A percentile compares a stretch with the other conserved stretches of the same genome.
These are phyloP conservation scores for Poa pratensis DNA, from an alignment of 176 grass and related monocot genomes.

Conservation along the genomic window DNA sequence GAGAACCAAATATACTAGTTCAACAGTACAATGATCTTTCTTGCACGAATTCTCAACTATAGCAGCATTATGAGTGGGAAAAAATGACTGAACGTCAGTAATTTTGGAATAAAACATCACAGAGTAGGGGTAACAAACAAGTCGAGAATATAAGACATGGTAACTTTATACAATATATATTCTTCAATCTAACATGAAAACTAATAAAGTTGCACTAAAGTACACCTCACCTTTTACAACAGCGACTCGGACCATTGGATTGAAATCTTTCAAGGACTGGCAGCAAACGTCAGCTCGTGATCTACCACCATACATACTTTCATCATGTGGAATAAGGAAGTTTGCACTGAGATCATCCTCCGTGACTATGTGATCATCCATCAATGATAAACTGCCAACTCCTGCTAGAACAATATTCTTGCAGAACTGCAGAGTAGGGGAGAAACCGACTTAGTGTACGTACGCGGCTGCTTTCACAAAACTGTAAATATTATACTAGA, in stretches of 20 bases:
- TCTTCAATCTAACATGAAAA: constrained; percentile 11
- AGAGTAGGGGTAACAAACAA: not conserved
- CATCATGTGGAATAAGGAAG: constrained; percentile 84
- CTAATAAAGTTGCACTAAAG: constrained; percentile 1
- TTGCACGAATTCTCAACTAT: not conserved
- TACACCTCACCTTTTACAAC: constrained; percentile 62
- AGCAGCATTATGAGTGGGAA: not conserved
- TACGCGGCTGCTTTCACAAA: constrained; percentile 8
- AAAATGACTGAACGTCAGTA: not conserved
- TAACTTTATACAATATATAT: not conserved
- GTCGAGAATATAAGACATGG: not conserved
- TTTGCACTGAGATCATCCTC: constrained; percentile 73
- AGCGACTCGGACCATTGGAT: constrained; percentile 87
- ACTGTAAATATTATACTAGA: not conserved
- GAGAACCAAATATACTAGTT: constrained; percentile 10
- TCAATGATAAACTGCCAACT: constrained; percentile 91
- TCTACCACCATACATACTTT: constrained; percentile 64
- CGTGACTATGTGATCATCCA: constrained; percentile 77
- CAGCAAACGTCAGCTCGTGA: constrained; percentile 76
- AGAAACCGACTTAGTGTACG: constrained; percentile 21
- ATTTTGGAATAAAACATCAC: not conserved
- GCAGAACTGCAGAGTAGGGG: constrained; percentile 71
- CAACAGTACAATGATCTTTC: constrained; percentile 28
- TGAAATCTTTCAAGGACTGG: constrained; percentile 82
- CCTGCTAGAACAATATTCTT: constrained; percentile 99